Base-by-base conservation (phyloP, 768 basidiomycete genomes). In the Tulasnella sp. region DNA sequence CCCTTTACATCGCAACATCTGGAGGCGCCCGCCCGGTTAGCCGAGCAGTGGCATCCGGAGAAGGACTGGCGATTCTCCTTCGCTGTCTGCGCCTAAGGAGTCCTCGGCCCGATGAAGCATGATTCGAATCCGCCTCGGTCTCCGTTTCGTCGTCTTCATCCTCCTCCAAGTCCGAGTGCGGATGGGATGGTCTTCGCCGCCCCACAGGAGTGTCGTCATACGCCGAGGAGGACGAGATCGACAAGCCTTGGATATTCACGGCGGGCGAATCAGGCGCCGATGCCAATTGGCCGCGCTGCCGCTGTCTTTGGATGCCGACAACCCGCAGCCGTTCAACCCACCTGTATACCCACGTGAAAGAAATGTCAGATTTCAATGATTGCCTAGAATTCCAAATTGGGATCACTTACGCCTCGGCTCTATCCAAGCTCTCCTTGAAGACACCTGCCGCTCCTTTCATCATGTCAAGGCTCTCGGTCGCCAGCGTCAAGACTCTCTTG, bases 401-500 rank as follows among this genome's bases (percentile, higher is more conserved):
- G 29, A 9, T 88, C 90, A 78, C 78, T 74, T 52, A 94, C 89
- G 91, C 88, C 81, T 96, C 95, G 38, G 94, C 95, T 74, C 91
- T 86, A 81, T 96, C 94, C 82, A 96, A 84, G 78, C 90, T 93
- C 78, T 96, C 95, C 80, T 90, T 91, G 77, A 96, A 91, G 31
- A 96, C 93, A 4, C 88, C 87, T n/a, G 93, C 93, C 37, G 96
- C 93, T 37, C 92, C 89, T 37, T 91, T 86, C 86, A 97, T 90
- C 93, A 96, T 96, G 81, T 97, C 94, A 82, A 97, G 81, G 81
- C 94, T 95, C 85, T 97, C 96, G 17, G 91, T 92, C 15, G 95
- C 94, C 11, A 97, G 88, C 9, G 90, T 89, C 79, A 97, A 82
- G 25, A 97, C 90, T 71, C 91, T 85, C 81, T 93, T 91, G 12